Evolutionary conservation across 2,329 filamentous ascomycete genomes (phyloP), one percentile per base, ranked within the genome.

Genomic region (Microdochium nivale): DNA sequence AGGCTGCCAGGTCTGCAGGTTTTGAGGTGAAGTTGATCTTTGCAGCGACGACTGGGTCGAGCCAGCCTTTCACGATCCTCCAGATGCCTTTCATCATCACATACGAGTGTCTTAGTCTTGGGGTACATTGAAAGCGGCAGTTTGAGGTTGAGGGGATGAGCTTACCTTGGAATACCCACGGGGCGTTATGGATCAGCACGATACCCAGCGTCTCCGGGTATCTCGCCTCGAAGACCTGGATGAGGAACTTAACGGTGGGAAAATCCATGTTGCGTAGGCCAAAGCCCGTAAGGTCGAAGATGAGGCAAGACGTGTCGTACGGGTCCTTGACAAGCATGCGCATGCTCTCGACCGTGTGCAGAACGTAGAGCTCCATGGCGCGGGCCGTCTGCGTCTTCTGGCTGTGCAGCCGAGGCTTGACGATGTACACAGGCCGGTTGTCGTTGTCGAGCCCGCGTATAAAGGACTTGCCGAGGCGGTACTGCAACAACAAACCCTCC

Each of bases 171-270:
- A 90, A 89, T 47, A 89, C 72, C 80, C 85, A 89, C 2, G 86
- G 86, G 0, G 86, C 79, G 63, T 88, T 88, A 71, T 89, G 87
- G 47, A 90, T 83, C 43, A 88, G 78, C 3, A 89, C 83, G 1
- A 78, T 71, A 35, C 84, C 86, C 2, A 90, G 72, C 0, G 81
- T 86, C 64, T 90, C 86, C 1, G 86, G 86, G 60, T 89, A 90
- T 61, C 88, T 87, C 48, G 86, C 85, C 69, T 90, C 86, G 59
- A 90, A 87, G 61, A 84, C 86, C 59, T 88, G 86, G 67, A 89
- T 87, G 72, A 90, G 86, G 70, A 88, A 89, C 59, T 87, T 89
- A 49, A 89, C 83, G 0, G 86, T 84, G 0, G 81, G 76, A 63
- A 88, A 89, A 66, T 90, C 86, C 77, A 90, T 88, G 67, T 90